Evolutionary conservation across 495 filamentous ascomycete genomes (phyloP), one percentile per base, ranked within the genome.

Genomic region (Annulohypoxylon maeteangense): DNA sequence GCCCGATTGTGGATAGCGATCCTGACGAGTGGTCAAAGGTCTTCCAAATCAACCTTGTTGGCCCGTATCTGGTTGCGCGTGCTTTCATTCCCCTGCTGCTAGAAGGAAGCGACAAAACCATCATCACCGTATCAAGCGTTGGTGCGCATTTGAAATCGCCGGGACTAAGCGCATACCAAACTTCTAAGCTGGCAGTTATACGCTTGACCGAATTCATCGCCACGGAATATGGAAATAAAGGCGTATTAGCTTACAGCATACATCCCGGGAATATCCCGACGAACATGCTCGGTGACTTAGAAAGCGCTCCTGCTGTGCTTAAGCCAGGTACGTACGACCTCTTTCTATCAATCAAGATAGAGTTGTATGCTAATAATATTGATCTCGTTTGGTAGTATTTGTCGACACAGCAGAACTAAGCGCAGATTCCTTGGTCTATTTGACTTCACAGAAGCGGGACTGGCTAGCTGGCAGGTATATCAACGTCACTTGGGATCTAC

Each of bases 401-500:
- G 65, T 66, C 5, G 85, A 89, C 50, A 81, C 76, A 25, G 59
- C 79, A 1, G 76, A 84, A 57, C 69, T 89, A 7, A 62, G 78
- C 44, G 85, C 74, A 1, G 85, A 88, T 70, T 81, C 81, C 1
- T 59, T 86, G 25, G 80, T 85, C 5, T 86, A 81, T 74, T 64
- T 90, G 58, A 82, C 82, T 5, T 74, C 71, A 7, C 68, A 85
- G 68, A 83, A 76, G 56, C 69, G 85, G 42, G 75, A 80, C 10
- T 89, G 86, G 86, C 70, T 89, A 11, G 78, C 74, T 23, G 87
- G 86, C 0, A 70, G 86, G 62, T 88, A 86, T 76, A 51, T 85
- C 45, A 81, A 78, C 45, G 75, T 72, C 45, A 80, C 65, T 4
- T 87, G 84, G 84, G 84, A 86, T 63, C 81, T 87, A 70, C 75